Evolutionary conservation across 1,139 yeast genomes (phyloP).

Genomic region (Schizosaccharomyces versatilis): DNA sequence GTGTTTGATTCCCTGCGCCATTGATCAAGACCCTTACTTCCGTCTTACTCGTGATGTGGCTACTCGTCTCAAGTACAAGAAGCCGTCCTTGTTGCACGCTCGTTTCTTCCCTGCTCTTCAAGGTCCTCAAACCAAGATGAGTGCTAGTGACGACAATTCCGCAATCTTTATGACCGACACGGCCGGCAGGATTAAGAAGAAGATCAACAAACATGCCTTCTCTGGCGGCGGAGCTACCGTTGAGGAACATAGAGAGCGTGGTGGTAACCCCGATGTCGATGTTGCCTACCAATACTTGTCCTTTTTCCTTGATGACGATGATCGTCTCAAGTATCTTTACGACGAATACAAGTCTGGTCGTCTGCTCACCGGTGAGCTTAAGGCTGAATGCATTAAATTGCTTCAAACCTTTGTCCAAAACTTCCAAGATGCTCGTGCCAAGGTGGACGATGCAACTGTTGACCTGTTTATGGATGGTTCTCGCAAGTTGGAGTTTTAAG

Average conservation of each 20-base stretch:
- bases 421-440: conserved; percentile 60
- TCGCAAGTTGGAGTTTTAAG: conserved; percentile 42
- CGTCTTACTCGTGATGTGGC: conserved; percentile 96
- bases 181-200: conserved; percentile 73
- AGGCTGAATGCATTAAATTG: conserved; percentile 61
- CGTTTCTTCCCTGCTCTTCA: conserved; percentile 96
- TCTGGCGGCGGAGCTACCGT: conserved; percentile 78
- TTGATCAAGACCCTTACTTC: conserved; percentile 89
- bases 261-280: conserved; percentile 91
- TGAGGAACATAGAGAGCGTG: conserved; percentile 72
- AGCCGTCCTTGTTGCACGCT: conserved; percentile 83
- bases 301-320: conserved; percentile 78
- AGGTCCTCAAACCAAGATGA: conserved; percentile 93
- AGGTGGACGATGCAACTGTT: conserved; percentile 44
- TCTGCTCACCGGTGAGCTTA: conserved; percentile 78
- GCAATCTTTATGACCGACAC: conserved; percentile 92
- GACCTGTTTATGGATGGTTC: conserved; percentile 55
- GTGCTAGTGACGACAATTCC: conserved; percentile 67
- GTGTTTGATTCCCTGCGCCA: conserved; percentile 94
- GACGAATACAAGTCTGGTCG: conserved; percentile 60
- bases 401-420: conserved; percentile 56
- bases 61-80: conserved; percentile 66
- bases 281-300: conserved; percentile 84
- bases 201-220: conserved; percentile 88
- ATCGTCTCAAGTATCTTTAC: conserved; percentile 38